phyloP scores from a whole-genome alignment of 2,329 filamentous ascomycete genomes.

The Alternaria rosae region DNA sequence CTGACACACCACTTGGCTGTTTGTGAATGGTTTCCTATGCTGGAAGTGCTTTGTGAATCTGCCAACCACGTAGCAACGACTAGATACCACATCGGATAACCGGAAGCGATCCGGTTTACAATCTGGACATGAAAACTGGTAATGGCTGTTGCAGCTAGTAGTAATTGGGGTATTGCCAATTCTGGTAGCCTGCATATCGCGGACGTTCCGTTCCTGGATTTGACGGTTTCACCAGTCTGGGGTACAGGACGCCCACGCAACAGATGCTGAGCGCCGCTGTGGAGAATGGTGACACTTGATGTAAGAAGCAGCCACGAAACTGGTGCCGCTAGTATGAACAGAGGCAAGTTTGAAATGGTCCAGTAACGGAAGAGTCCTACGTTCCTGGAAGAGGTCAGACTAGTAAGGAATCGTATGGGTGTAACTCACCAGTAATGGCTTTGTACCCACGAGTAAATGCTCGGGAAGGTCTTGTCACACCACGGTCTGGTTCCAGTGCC shows the following conservation, averaged over 20 bases:
- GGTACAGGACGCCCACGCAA: conserved; percentile 25
- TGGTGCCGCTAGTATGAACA: conserved; percentile 84
- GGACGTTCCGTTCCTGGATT: conserved; percentile 11
- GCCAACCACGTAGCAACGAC: conserved; percentile 65
- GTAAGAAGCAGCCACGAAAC: conserved; percentile 72
- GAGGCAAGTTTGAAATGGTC: conserved; percentile 82
- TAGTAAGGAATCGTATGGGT: background rate
- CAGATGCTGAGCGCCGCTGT: conserved; percentile 51
- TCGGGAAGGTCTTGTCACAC: conserved; percentile 78
- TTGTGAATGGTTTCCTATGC: background rate
- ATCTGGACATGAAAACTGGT: conserved; percentile 94
- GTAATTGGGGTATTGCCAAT: conserved; percentile 74
- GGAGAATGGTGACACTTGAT: conserved; percentile 60
- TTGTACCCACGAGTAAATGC: conserved; percentile 92
- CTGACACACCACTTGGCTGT: conserved; percentile 29
- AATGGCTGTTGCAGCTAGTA: conserved; percentile 74
- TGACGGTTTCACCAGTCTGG: conserved; percentile 17
- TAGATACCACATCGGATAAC: conserved; percentile 89
- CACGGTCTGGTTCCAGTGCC: conserved; percentile 63
- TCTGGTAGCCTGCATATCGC: conserved; percentile 31
- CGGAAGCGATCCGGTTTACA: conserved; percentile 86
- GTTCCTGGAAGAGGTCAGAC: conserved; percentile 67
- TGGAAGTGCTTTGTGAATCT: background rate
- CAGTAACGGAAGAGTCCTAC: conserved; percentile 90
- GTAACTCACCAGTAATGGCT: conserved; percentile 80